Percentiles rank a stretch among this genome's conserved stretches.
Conservation (phyloP, 495 filamentous ascomycete species). For the Penicillium roqueforti region DNA sequence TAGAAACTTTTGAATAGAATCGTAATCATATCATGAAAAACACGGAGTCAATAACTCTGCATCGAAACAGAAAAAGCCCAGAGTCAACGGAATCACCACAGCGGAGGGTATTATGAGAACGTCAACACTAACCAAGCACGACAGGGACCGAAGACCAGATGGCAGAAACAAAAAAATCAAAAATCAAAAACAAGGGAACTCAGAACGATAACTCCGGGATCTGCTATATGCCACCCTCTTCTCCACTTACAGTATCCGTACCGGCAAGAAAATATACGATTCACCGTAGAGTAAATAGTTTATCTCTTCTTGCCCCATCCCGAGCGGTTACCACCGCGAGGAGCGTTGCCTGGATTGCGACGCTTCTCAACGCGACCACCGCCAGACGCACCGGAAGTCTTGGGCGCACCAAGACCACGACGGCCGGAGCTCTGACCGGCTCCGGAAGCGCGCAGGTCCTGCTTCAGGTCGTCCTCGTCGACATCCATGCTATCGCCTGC, state of each 20-base stretch:
- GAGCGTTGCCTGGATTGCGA: conserved; percentile 21
- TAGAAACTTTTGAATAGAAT: conserved; percentile 12
- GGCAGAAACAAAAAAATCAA: conserved; percentile 1
- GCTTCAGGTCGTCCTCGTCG: conserved; percentile 48
- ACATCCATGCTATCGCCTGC: conserved; percentile 64
- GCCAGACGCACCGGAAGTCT: conserved; percentile 39
- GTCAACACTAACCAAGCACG: conserved; percentile 8
- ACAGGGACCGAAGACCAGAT: conserved; percentile 11
- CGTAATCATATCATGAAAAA: conserved; percentile 11
- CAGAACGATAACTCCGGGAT: conserved; percentile 8
- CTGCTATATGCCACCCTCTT: conserved; percentile 8
- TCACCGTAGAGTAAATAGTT: not conserved
- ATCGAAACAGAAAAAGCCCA: conserved; percentile 3
- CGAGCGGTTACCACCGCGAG: conserved; percentile 2
- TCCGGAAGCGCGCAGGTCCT: conserved; percentile 21
- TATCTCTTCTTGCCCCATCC: conserved; percentile 13
- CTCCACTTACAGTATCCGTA: not conserved
- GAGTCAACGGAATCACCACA: conserved; percentile 12
- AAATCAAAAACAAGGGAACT: not conserved
- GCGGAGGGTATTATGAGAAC: conserved; percentile 12
- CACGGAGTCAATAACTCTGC: conserved; percentile 5
- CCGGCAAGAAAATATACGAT: not conserved
- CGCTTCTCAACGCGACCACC: conserved; percentile 39
- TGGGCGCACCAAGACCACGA: conserved; percentile 46
- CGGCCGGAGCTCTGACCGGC: conserved; percentile 25